These are phyloP conservation scores for Sicyos edulis DNA, from an alignment of 306 rosid genomes.

Conservation along the genomic window DNA sequence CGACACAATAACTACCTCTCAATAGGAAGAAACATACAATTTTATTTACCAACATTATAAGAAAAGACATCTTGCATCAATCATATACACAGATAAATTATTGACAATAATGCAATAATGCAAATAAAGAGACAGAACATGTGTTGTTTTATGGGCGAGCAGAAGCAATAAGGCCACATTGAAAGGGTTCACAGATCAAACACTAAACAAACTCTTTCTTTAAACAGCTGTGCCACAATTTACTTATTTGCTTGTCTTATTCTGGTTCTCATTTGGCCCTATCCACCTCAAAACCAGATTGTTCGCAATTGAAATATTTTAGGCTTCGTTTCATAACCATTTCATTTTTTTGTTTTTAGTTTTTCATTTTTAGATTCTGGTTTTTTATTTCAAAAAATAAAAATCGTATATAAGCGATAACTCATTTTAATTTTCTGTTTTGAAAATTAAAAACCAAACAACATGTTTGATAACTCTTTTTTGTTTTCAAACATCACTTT, in stretches of 20 bases:
- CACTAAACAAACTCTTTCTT: background rate
- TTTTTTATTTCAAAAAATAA: no score
- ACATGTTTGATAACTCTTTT: no score
- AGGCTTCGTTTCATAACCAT: no score
- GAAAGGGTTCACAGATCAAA: background rate
- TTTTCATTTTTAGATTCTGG: no score
- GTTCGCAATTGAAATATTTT: background rate
- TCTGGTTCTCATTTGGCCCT: background rate
- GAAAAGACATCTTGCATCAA: slow-evolving; percentile 6
- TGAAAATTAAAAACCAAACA: no score
- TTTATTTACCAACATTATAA: background rate
- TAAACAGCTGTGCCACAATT: background rate
- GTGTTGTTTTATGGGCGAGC: background rate
- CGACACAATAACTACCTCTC: background rate
- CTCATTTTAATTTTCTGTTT: no score
- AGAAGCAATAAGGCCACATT: background rate
- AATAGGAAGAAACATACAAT: background rate
- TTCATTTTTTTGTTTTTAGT: no score
- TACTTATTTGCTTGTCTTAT: no score
- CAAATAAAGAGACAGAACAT: background rate
- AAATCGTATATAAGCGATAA: no score
- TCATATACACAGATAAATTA: background rate
- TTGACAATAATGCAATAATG: slow-evolving; percentile 8
- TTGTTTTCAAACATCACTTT: no score
- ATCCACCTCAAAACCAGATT: slow-evolving; percentile 1